These are phyloP conservation scores for Dipteronia sinensis DNA, from an alignment of 345 rosid genomes.

Conservation along the genomic window DNA sequence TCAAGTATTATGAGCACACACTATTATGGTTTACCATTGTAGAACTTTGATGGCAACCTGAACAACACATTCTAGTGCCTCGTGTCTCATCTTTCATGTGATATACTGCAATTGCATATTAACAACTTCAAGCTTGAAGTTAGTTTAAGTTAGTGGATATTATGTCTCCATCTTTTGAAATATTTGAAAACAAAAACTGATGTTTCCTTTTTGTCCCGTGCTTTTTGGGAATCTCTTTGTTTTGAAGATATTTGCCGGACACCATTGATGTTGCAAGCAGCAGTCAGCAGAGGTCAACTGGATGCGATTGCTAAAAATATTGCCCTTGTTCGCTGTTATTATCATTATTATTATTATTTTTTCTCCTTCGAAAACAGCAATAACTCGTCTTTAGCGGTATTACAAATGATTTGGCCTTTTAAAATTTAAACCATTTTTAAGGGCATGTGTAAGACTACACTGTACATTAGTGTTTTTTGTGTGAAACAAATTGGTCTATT, in stretches of 20 bases:
- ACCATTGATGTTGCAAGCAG: conserved; percentile 58
- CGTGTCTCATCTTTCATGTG: background rate
- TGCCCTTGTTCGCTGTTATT: background rate
- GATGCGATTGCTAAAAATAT: conserved; percentile 52
- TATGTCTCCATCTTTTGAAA: background rate
- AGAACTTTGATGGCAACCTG: background rate
- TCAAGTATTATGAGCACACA: background rate
- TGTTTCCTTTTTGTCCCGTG: background rate
- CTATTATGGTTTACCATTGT: background rate
- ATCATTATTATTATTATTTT: background rate
- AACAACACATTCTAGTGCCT: background rate
- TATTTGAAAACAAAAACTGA: conserved; percentile 14
- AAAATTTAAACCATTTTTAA: conserved; percentile 16
- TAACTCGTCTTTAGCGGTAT: conserved; percentile 13
- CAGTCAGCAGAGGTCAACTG: conserved; percentile 50
- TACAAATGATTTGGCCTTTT: conserved; percentile 25
- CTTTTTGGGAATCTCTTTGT: conserved; percentile 14
- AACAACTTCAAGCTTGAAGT: background rate
- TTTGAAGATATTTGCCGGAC: conserved; percentile 61
- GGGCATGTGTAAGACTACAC: conserved; percentile 26
- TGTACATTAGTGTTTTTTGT: conserved; percentile 45
- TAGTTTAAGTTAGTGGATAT: background rate
- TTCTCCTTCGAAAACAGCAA: conserved; percentile 23
- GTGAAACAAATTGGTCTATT: conserved; percentile 24
- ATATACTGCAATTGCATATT: background rate